Evolutionary conservation across 768 basidiomycete species (phyloP).

Genomic region (Amanita muscaria): DNA sequence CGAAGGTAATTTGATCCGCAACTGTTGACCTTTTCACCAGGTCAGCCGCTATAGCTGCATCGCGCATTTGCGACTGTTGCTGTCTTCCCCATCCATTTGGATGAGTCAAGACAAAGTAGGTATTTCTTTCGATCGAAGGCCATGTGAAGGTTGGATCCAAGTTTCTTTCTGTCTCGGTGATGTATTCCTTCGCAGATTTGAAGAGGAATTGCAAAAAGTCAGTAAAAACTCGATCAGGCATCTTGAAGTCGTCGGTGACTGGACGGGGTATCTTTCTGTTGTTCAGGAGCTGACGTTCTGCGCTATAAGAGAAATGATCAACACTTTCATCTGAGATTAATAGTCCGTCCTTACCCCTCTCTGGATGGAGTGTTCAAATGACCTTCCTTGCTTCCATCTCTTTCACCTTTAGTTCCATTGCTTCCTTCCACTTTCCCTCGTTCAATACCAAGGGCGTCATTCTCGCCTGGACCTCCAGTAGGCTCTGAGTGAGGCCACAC

Average conservation of each 20-base stretch:
- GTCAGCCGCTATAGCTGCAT: slow-evolving; percentile 36
- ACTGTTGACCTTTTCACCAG: slow-evolving; percentile 27
- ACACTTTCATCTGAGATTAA: no score
- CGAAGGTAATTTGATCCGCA: slow-evolving; percentile 33
- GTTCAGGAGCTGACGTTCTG: no score
- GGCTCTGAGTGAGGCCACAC: slow-evolving; percentile 33
- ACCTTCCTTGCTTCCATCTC: no score
- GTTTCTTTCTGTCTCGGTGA: slow-evolving; percentile 33
- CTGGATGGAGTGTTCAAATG: no score
- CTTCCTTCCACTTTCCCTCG: no score
- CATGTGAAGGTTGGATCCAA: slow-evolving; percentile 26
- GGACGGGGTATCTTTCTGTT: no score
- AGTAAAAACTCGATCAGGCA: slow-evolving; percentile 32
- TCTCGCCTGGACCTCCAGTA: no score
- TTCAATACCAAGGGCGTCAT: no score
- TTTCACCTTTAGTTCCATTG: no score
- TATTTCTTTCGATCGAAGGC: slow-evolving; percentile 28
- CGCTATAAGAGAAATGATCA: no score
- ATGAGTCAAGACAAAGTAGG: slow-evolving; percentile 41
- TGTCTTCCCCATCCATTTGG: slow-evolving; percentile 51
- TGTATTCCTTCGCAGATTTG: slow-evolving; percentile 30
- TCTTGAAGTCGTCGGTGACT: no score
- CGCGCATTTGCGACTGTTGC: slow-evolving; percentile 41
- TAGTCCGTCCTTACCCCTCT: no score
- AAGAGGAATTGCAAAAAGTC: slow-evolving; percentile 40